Evolutionary conservation across 31 red algal species (phyloP), one percentile per base, ranked within the genome.

Genomic region (Asparagopsis taxiformis): DNA sequence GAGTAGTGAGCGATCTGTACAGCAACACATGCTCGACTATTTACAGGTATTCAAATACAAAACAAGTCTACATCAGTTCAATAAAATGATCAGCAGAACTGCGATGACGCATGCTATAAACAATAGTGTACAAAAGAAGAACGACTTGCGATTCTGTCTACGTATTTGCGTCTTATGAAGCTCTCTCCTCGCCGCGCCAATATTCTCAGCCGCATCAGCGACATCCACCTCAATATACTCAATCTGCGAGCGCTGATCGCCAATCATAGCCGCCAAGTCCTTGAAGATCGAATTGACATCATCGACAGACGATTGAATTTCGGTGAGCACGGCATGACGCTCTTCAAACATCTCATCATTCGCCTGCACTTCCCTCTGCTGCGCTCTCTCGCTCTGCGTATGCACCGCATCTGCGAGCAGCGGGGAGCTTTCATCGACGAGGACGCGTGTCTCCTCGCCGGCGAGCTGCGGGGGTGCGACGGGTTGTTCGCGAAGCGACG

Each of bases 161-260:
- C 71, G 57, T 24, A 17, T 35, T 32, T 75, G 58, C 28, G 70
- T 76, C 70, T 76, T 86, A 2, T 51, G 21, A 38, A 86, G 62
- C 54, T 86, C 70, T 19, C 62, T 31, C 1, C 62, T 41, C 2
- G 60, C 81, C 17, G 44, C 37, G 3, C 32, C 41, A 7, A 86
- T 70, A 59, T 67, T 31, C 2, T 34, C 34, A 9, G 61, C 52
- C 6, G 81, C 53, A 21, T 86, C 71, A 6, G 51, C 59, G 28
- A 86, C 51, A 25, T 68, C 70, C 39, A 86, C 70, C 35, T 86
- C 81, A 16, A 86, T 62, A 76, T 68, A 86, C 21, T 86, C 81
- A 17, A 86, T 56, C 70, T 75, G 70, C 35, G 59, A 31, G 13
- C 70, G 8, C 69, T 86, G 81, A 30, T 75, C 70, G 25, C 62